A percentile compares a stretch with the other conserved stretches of the same genome.
Conservation (phyloP, 2,329 filamentous ascomycete genomes). For the Fusarium tjaetaba region DNA sequence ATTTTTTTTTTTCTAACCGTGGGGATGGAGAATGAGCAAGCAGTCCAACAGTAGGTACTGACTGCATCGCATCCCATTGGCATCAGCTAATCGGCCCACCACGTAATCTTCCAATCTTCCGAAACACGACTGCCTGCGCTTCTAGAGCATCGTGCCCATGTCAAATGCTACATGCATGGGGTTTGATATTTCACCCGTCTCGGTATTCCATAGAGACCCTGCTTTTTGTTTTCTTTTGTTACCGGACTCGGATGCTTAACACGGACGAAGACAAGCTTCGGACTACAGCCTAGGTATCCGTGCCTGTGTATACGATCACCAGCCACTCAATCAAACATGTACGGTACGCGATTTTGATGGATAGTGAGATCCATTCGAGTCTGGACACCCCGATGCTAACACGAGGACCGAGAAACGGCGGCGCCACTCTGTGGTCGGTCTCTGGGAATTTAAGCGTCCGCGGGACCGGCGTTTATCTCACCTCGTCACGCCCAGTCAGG, state of each 20-base stretch:
- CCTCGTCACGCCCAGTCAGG: slow-evolving; percentile 26
- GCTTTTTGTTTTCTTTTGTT: slow-evolving; percentile 2
- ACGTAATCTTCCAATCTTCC: slow-evolving; percentile 42
- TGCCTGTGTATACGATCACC: background rate
- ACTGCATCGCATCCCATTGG: slow-evolving; percentile 13
- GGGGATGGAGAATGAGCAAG: background rate
- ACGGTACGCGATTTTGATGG: slow-evolving; percentile 3
- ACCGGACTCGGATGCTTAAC: slow-evolving; percentile 10
- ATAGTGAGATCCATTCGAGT: background rate
- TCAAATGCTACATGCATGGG: slow-evolving; percentile 19
- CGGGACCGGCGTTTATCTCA: slow-evolving; percentile 25
- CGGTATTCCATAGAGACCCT: slow-evolving; percentile 33
- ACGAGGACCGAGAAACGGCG: background rate
- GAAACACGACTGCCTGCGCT: slow-evolving; percentile 35
- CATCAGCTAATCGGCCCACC: slow-evolving; percentile 34
- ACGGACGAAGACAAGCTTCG: slow-evolving; percentile 18
- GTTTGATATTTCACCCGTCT: slow-evolving; percentile 13
- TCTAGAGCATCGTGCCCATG: slow-evolving; percentile 22
- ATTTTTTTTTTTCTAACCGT: background rate
- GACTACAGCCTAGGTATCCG: background rate
- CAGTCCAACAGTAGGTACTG: background rate
- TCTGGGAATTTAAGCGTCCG: slow-evolving; percentile 1
- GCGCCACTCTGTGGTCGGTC: background rate
- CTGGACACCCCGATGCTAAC: background rate
- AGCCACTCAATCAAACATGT: background rate